Evolutionary conservation across 164 flowering plant genomes (phyloP).

Genomic region (Magnolia officinalis): DNA sequence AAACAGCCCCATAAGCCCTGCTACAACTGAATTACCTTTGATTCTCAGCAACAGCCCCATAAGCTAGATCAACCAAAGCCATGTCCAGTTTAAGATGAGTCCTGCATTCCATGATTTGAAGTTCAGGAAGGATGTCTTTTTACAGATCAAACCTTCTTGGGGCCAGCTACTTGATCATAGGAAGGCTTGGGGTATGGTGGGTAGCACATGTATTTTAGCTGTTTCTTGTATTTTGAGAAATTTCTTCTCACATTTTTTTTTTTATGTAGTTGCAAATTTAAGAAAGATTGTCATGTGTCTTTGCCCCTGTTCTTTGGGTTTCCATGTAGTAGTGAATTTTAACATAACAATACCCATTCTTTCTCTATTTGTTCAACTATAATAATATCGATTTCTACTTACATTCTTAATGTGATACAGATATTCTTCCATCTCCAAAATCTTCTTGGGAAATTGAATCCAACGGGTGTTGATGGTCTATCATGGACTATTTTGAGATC

Average conservation of each 20-base stretch:
- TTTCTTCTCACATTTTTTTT: background rate
- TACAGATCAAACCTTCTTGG: too few species aligned
- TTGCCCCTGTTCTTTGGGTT: too few species aligned
- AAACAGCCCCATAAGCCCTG: too few species aligned
- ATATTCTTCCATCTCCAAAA: slow-evolving; percentile 45
- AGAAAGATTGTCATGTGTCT: too few species aligned
- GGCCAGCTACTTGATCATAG: too few species aligned
- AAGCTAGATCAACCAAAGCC: too few species aligned
- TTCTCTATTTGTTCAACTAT: background rate
- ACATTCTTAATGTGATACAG: slow-evolving; percentile 33
- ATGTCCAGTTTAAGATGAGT: too few species aligned
- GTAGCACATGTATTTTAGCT: background rate
- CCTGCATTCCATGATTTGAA: too few species aligned
- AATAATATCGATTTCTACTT: background rate
- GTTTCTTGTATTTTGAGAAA: background rate
- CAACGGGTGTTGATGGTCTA: slow-evolving; percentile 44
- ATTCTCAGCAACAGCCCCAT: too few species aligned
- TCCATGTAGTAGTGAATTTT: background rate
- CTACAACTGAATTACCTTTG: too few species aligned
- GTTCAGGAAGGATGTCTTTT: too few species aligned
- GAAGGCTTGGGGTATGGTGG: too few species aligned
- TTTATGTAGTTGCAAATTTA: background rate
- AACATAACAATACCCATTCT: background rate
- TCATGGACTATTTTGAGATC: slow-evolving; percentile 65
- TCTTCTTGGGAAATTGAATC: slow-evolving; percentile 47